These are phyloP conservation scores for Saururus chinensis DNA, from an alignment of 164 flowering plant species.

Conservation along the genomic window DNA sequence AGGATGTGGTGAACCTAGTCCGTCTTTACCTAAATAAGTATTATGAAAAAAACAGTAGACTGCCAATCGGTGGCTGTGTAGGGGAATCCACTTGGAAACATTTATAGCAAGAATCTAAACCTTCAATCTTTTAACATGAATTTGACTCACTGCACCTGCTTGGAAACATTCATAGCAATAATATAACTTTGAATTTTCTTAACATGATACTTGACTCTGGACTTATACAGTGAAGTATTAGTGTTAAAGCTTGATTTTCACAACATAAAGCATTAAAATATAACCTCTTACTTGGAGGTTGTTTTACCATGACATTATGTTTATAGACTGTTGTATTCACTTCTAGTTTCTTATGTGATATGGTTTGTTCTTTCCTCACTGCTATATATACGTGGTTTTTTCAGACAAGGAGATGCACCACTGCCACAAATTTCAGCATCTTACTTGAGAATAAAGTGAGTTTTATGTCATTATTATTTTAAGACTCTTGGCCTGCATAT, in stretches of 20 bases:
- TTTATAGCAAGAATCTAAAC: not conserved
- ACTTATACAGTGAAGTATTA: no score
- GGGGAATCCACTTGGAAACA: not conserved
- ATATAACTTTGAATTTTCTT: no score
- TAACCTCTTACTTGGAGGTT: not conserved
- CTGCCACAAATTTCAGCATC: conserved; percentile 43
- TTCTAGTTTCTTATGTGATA: no score
- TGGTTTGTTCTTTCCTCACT: not conserved
- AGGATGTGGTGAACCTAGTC: not conserved
- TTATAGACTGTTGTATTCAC: not conserved
- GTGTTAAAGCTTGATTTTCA: no score
- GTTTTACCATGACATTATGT: not conserved
- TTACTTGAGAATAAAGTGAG: conserved; percentile 61
- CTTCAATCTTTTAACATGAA: no score
- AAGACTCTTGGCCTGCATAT: not conserved
- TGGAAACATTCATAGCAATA: no score
- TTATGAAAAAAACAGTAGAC: not conserved
- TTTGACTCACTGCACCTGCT: no score
- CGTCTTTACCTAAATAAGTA: not conserved
- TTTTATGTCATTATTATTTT: conserved; percentile 7
- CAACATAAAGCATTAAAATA: no score
- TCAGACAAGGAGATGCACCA: conserved; percentile 53
- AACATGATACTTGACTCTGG: no score
- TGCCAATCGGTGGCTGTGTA: no score
- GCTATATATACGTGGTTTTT: conserved; percentile 8